These are phyloP conservation scores for Dothiorella sarmentorum DNA, from an alignment of 2,329 filamentous ascomycete genomes.

Conservation along the genomic window DNA sequence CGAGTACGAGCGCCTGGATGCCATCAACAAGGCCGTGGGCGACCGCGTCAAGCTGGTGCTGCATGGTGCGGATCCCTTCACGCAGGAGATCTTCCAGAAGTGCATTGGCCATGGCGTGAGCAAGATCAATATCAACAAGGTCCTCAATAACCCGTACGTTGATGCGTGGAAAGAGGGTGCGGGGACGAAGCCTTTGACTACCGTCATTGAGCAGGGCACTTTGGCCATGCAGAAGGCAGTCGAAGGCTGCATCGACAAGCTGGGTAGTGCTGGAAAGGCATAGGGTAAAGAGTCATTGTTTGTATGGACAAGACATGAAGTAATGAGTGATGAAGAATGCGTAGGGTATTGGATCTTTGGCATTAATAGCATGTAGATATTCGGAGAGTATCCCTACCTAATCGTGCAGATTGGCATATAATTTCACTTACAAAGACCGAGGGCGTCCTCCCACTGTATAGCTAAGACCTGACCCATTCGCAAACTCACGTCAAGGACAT, in stretches of 20 bases:
- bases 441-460: too few relatives aligned
- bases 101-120: constrained; percentile 55
- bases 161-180: constrained; percentile 48
- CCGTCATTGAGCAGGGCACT: constrained; percentile 54
- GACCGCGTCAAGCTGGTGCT: constrained; percentile 52
- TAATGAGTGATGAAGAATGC: neutral
- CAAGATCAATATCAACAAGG: constrained; percentile 59
- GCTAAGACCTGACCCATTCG: neutral
- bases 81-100: constrained; percentile 51
- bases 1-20: constrained; percentile 55
- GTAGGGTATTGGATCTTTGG: neutral
- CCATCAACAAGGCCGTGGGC: constrained; percentile 49
- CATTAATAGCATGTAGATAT: neutral
- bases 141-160: constrained; percentile 52
- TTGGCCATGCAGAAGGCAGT: constrained; percentile 54
- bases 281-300: neutral
- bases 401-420: neutral
- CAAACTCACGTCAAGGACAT: neutral
- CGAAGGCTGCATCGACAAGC: constrained; percentile 55
- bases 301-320: neutral
- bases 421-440: too few relatives aligned
- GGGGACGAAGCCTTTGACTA: constrained; percentile 51
- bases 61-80: constrained; percentile 58
- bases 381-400: too few relatives aligned
- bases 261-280: constrained; percentile 39